A percentile compares a stretch with the other conserved stretches of the same genome.
phyloP scores from a whole-genome alignment of 1,284 basidiomycete species.

The Rhizoctonia solani region DNA sequence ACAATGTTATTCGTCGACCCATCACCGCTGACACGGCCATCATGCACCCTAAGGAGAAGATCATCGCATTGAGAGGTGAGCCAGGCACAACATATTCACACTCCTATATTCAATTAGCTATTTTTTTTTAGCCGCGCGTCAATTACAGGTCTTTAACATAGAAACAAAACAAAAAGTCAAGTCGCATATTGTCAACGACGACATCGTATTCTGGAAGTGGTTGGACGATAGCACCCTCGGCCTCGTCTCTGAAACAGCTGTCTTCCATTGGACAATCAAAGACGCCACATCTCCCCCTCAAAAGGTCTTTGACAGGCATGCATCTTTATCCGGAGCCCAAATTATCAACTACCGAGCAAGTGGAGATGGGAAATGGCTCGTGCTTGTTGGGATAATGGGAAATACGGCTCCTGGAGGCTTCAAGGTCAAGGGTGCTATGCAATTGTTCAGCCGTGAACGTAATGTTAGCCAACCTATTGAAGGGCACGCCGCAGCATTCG shows the following conservation, averaged over 20 bases:
- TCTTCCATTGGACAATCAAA: constrained; percentile 90
- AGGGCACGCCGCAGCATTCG: constrained; percentile 97
- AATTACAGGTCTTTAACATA: constrained; percentile 98
- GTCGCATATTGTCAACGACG: constrained; percentile 92
- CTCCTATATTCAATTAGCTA: background rate
- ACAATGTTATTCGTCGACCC: constrained; percentile 94
- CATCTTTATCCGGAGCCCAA: constrained; percentile 90
- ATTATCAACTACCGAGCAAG: constrained; percentile 99
- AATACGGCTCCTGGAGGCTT: constrained; percentile 91
- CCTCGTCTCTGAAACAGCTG: constrained; percentile 92
- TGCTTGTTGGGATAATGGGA: constrained; percentile 93
- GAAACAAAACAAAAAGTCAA: constrained; percentile 98
- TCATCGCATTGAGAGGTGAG: constrained; percentile 91
- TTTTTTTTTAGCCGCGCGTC: constrained; percentile 67
- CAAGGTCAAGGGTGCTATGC: constrained; percentile 98
- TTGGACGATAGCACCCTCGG: constrained; percentile 89
- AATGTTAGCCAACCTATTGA: constrained; percentile 99
- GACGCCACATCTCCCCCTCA: constrained; percentile 75
- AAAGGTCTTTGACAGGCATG: constrained; percentile 97
- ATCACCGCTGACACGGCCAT: constrained; percentile 98
- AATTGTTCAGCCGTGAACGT: constrained; percentile 88
- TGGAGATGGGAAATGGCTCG: constrained; percentile 95
- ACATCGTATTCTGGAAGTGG: constrained; percentile 99
- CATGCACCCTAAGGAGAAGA: constrained; percentile 98
- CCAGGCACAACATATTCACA: constrained; percentile 35